These are phyloP conservation scores for Pythium phragmitis DNA, from an alignment of 352 stramenopile species.

Conservation along the genomic window DNA sequence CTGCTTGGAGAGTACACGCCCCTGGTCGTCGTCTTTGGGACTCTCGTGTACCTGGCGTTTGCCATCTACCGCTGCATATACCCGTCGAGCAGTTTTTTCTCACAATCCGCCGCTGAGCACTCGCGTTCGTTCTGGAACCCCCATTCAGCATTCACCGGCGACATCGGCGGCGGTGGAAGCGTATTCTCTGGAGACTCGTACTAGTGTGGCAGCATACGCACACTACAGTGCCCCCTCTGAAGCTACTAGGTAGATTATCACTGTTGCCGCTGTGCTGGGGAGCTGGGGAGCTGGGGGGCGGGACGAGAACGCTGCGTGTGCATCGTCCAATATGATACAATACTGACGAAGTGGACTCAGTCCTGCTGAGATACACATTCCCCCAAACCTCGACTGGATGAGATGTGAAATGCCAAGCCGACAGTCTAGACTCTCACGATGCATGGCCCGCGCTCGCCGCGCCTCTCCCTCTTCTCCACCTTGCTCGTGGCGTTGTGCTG, in stretches of 20 bases:
- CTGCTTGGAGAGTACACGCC: neutral
- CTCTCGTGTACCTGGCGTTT: neutral
- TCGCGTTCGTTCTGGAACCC: neutral
- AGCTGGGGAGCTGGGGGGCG: too few species aligned
- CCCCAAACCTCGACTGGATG: neutral
- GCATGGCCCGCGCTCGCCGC: too few species aligned
- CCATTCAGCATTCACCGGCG: neutral
- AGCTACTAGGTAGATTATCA: too few species aligned
- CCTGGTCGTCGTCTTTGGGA: neutral
- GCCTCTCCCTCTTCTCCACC: neutral
- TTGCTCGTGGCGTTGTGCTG: neutral
- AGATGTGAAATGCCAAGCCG: neutral
- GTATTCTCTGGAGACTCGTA: constrained; percentile 5
- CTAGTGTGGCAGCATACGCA: too few species aligned
- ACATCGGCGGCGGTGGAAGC: neutral
- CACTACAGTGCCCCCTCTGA: too few species aligned
- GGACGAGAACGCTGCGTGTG: too few species aligned
- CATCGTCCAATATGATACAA: too few species aligned
- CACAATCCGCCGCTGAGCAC: neutral
- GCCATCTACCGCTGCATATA: neutral
- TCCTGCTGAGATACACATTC: too few species aligned
- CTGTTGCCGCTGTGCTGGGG: too few species aligned
- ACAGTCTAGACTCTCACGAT: neutral
- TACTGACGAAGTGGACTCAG: too few species aligned
- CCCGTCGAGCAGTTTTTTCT: neutral